Evolutionary conservation across 768 basidiomycete species (phyloP), one percentile per base, ranked within the genome.

Genomic region (Suillus lakei): DNA sequence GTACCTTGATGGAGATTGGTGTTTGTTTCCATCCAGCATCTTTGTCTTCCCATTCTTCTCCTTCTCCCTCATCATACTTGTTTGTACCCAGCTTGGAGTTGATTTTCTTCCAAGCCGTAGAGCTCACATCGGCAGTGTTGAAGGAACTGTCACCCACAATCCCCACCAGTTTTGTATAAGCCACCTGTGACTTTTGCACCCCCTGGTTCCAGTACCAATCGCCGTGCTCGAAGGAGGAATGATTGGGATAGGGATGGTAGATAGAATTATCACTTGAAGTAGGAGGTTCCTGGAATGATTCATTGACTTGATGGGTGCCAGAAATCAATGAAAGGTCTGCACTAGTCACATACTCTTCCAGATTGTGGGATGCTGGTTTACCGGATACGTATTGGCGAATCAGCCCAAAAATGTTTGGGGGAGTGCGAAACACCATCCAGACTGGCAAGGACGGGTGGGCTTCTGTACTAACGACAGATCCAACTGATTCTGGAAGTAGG

Each of bases 181-280:
- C 36, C 34, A 6, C 16, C 6, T 62, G 43, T 3, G 30, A 62
- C n/a, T 62, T 62, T 38, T 62, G 61, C 1, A 48, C 18, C 16
- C 61, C 61, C 38, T 62, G 61, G 44, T 62, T 62, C 61, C 61
- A 62, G 18, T 62, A 62, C 61, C 61, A 62, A 2, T 62, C n/a
- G 3, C 61, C 61, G 10, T 51, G 43, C 9, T 18, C 26, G 8
- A 44, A 62, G 7, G 61, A 51, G 36, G 34, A 64, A 26, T 48
- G 23, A 41, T 69, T 71, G 7, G 70, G 69, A 61, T 65, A 70
- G 13, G 69, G 70, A 41, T 62, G 34, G 32, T 66, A 66, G n/a
- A 26, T 34, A 53, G 36, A 38, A 2, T 38, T 9, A 9, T 51
- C 38, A n/a, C 26, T 8, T 21, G 59, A 10, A n/a, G n/a, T 3